Conservation (phyloP, 805 yeast genomes). For the Torulaspora franciscae region DNA sequence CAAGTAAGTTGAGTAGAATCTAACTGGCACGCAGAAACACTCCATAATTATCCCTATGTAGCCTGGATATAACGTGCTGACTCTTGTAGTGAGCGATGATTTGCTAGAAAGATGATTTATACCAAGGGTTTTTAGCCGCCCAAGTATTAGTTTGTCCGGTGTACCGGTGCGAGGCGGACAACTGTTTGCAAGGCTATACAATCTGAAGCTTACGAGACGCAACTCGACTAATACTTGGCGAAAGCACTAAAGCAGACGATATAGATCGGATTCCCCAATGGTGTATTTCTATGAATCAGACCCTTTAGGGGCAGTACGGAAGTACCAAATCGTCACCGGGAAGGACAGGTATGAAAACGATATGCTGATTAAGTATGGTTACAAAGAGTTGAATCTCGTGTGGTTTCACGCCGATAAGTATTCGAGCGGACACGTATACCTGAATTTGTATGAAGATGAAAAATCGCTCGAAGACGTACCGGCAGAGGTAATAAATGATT, state of each 20-base stretch:
- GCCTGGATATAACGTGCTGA: too few species aligned
- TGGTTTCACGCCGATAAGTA: constrained; percentile 82
- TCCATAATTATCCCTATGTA: background rate
- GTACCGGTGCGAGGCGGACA: background rate
- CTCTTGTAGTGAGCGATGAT: too few species aligned
- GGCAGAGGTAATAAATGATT: constrained; percentile 45
- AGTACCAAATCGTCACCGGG: constrained; percentile 47
- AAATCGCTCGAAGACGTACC: constrained; percentile 47
- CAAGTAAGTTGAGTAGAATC: constrained; percentile 21
- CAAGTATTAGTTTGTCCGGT: constrained; percentile 5
- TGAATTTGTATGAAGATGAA: constrained; percentile 49
- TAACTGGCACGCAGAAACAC: constrained; percentile 7
- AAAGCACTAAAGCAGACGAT: background rate
- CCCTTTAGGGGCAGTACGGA: constrained; percentile 14
- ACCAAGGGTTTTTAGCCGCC: constrained; percentile 7
- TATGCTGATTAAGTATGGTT: constrained; percentile 55
- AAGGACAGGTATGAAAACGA: constrained; percentile 70
- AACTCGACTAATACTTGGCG: background rate
- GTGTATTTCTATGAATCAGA: constrained; percentile 31
- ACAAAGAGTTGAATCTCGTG: constrained; percentile 48
- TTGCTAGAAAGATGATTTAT: background rate
- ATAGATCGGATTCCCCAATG: constrained; percentile 14
- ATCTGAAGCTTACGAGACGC: background rate
- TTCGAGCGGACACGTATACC: constrained; percentile 73
- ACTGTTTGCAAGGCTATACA: too few species aligned